phyloP scores from a whole-genome alignment of 805 yeast species.

The Starmerella bombi region DNA sequence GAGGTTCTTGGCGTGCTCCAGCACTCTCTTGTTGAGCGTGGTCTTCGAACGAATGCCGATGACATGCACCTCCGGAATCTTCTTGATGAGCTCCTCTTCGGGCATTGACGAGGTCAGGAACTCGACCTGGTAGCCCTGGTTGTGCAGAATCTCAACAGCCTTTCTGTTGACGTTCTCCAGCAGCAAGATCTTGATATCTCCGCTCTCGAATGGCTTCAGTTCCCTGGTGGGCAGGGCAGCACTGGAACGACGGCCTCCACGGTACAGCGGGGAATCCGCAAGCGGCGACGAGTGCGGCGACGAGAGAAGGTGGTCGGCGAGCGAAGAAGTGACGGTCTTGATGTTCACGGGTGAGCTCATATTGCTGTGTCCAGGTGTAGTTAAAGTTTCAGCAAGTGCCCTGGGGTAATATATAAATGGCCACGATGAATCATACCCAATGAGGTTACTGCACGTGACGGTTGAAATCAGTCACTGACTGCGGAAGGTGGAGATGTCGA shows the following conservation, averaged over 20 bases:
- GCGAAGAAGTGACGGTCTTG: conserved; percentile 10
- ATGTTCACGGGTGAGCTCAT: conserved; percentile 27
- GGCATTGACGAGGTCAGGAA: conserved; percentile 77
- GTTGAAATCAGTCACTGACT: too few species aligned
- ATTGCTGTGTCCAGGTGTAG: too few species aligned
- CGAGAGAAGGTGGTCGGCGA: conserved; percentile 6
- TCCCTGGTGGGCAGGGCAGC: conserved; percentile 36
- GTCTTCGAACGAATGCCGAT: conserved; percentile 98
- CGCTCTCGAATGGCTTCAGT: conserved; percentile 88
- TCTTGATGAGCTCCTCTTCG: conserved; percentile 88
- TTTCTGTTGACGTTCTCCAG: conserved; percentile 89
- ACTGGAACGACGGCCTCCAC: conserved; percentile 20
- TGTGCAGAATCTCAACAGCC: conserved; percentile 70
- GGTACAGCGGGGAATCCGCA: conserved; percentile 9
- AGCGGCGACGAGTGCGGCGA: conserved; percentile 15
- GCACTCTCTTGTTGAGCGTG: conserved; percentile 62
- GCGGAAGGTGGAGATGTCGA: too few species aligned
- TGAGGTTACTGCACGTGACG: too few species aligned
- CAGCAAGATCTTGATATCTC: conserved; percentile 81
- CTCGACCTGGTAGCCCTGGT: conserved; percentile 96
- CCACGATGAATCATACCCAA: too few species aligned
- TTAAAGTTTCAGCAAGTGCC: too few species aligned
- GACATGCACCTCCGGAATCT: conserved; percentile 87
- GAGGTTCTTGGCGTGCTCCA: conserved; percentile 77
- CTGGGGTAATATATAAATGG: too few species aligned